Conservation (phyloP, 352 stramenopile species). For the Phytopythium mirpurense region DNA sequence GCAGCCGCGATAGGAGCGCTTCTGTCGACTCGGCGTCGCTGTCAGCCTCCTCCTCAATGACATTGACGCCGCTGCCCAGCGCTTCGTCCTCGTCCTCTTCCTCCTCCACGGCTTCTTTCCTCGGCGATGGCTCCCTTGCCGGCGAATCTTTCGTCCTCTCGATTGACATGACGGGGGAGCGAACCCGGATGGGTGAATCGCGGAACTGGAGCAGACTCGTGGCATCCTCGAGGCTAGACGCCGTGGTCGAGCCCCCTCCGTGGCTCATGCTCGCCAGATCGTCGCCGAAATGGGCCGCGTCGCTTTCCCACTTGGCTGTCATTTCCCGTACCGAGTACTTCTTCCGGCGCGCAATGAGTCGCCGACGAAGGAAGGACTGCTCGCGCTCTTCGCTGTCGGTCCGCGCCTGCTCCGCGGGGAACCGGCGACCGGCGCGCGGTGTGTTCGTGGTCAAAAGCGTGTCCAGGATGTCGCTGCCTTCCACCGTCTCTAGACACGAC, state of each 20-base stretch:
- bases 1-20: constrained; percentile 23
- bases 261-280: background rate
- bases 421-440: constrained; percentile 33
- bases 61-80: constrained; percentile 1
- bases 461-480: constrained; percentile 57
- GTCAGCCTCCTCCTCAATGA: constrained; percentile 25
- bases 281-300: constrained; percentile 4
- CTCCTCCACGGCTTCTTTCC: background rate
- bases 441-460: constrained; percentile 38
- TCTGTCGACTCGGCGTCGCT: constrained; percentile 52
- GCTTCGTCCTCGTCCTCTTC: background rate
- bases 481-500: constrained; percentile 44
- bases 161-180: constrained; percentile 1
- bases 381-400: constrained; percentile 50
- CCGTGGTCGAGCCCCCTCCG: background rate
- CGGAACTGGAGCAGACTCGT: background rate
- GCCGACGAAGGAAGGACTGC: constrained; percentile 32
- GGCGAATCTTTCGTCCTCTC: background rate
- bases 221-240: background rate
- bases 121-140: background rate
- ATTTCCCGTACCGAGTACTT: constrained; percentile 28
- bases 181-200: constrained; percentile 3
- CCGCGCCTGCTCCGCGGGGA: constrained; percentile 40
- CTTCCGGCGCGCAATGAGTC: constrained; percentile 34
- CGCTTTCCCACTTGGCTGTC: constrained; percentile 16